Base-by-base conservation (phyloP, 73 alveolate species). In the Tetrahymena malaccensis region DNA sequence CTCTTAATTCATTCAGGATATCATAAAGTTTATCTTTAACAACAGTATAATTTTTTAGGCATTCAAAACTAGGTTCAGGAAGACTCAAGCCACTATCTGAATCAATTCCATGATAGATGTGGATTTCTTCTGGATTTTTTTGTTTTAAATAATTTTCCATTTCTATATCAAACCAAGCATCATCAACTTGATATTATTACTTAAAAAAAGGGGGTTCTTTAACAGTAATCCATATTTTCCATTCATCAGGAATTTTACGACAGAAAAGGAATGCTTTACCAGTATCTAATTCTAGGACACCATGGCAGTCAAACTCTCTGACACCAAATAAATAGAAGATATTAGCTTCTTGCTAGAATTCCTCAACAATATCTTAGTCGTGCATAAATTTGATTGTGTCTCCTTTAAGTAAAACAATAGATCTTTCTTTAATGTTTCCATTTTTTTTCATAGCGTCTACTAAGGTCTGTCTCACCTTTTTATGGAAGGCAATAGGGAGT, bases 1-100 rank as follows among this genome's bases (percentile, higher is more conserved):
- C 98, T 96, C 99, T 96, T 10, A 98, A 89, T 85, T 98, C 99
- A 16, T 99, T 97, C 15, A 98, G 96, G 34, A 98, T 97, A 93
- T 96, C 96, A 96, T 97, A 97, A 33, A 98, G 93, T 40, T 98
- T 95, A 34, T 93, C 97, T 43, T 97, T 94, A 94, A 98, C 98
- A 13, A 96, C 97, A 0, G 94, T 94, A 94, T 94, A 95, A 55
- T 98, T 97, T 33, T 96, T 96, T 35, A 96, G 95, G 94, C 95
- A 94, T 34, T 97, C 97, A 55, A 94, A 96, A 4, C 96, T 98
- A 27, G 99, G 98, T 43, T 97, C 94, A 22, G 96, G 93, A 50
- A 96, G 97, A 55, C 50, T 94, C 57, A 55, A 55, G 16, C 98
- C 98, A 34, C 99, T 98, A 93, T 98, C 99, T 15, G 98, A 38